These are phyloP conservation scores for Byssochlamys sp. DNA, from an alignment of 2,329 filamentous ascomycete species.

Conservation along the genomic window DNA sequence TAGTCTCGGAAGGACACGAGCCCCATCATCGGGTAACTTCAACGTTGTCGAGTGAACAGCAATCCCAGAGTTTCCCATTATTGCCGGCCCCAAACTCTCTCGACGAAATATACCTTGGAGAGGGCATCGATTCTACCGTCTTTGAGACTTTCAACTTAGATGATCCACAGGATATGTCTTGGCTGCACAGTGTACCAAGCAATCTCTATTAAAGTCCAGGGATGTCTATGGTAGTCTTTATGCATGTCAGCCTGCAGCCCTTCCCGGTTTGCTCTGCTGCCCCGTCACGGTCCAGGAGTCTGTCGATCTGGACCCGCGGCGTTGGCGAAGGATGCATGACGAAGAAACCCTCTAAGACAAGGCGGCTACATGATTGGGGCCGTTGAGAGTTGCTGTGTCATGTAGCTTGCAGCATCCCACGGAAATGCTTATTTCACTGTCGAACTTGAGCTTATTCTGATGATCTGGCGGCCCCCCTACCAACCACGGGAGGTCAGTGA, in stretches of 20 bases:
- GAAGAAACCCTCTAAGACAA: background rate
- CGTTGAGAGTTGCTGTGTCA: background rate
- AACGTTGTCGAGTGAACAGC: slow-evolving; percentile 1
- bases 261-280: background rate
- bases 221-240: background rate
- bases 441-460: background rate
- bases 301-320: background rate
- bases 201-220: slow-evolving; percentile 14
- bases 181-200: slow-evolving; percentile 24
- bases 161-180: slow-evolving; percentile 27
- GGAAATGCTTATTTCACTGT: background rate
- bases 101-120: slow-evolving; percentile 18
- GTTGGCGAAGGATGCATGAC: background rate
- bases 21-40: background rate
- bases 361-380: background rate
- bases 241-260: background rate
- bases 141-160: slow-evolving; percentile 18
- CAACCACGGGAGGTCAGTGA: background rate
- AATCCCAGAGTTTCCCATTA: background rate
- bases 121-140: slow-evolving; percentile 16
- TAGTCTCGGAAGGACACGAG: slow-evolving; percentile 12
- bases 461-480: background rate
- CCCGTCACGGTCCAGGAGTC: background rate
- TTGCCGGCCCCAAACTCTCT: slow-evolving; percentile 1
- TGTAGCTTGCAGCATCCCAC: background rate